Evolutionary conservation across 768 basidiomycete species (phyloP).

Genomic region (Suillus variegatus): DNA sequence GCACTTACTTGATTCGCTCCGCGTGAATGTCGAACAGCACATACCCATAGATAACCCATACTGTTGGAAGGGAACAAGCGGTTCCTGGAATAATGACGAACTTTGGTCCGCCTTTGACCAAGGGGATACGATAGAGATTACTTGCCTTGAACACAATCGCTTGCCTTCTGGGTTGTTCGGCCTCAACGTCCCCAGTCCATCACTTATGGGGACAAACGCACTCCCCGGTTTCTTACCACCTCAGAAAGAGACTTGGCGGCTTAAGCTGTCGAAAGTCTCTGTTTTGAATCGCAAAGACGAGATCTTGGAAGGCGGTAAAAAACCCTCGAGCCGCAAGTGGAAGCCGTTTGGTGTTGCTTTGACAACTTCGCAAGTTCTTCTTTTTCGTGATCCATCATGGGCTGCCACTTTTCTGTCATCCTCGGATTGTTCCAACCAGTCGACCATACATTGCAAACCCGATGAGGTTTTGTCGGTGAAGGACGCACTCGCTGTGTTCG

Average conservation of each 20-base stretch:
- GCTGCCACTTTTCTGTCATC: slow-evolving; percentile 47
- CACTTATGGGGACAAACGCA: slow-evolving; percentile 28
- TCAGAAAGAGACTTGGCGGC: slow-evolving; percentile 37
- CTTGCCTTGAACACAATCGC: slow-evolving; percentile 41
- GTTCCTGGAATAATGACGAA: slow-evolving; percentile 67
- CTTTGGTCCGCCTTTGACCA: slow-evolving; percentile 65
- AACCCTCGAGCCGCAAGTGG: slow-evolving; percentile 83
- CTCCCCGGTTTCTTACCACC: slow-evolving; percentile 27
- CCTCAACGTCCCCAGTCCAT: slow-evolving; percentile 33
- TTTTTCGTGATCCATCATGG: slow-evolving; percentile 78
- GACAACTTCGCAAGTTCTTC: slow-evolving; percentile 87
- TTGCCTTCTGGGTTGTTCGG: slow-evolving; percentile 42
- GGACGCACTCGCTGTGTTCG: slow-evolving; percentile 78
- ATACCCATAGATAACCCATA: slow-evolving; percentile 68
- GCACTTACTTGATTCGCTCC: slow-evolving; percentile 69
- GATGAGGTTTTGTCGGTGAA: slow-evolving; percentile 85
- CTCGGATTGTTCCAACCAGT: slow-evolving; percentile 36
- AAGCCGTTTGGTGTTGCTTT: slow-evolving; percentile 80
- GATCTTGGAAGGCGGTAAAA: slow-evolving; percentile 72
- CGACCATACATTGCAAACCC: slow-evolving; percentile 60
- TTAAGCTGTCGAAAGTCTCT: slow-evolving; percentile 83
- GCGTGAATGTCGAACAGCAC: slow-evolving; percentile 59
- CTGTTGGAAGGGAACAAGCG: slow-evolving; percentile 62
- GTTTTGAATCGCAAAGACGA: slow-evolving; percentile 84
- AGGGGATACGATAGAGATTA: slow-evolving; percentile 60